Base-by-base conservation (phyloP, 441 rosid genomes). In the Gossypium laxum region DNA sequence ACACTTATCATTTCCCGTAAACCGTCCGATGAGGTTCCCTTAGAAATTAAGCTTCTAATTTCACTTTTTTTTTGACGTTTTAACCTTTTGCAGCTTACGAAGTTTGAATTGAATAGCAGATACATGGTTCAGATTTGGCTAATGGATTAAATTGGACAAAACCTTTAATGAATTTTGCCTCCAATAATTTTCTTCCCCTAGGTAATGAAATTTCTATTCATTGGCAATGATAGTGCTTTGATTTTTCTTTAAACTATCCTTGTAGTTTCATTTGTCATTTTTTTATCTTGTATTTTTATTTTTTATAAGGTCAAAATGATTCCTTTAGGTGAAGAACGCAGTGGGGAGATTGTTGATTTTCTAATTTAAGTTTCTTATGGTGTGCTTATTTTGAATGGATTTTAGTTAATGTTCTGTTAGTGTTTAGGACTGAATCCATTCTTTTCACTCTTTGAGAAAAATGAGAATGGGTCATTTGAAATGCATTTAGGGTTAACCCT, bases 181-280 rank as follows among this genome's bases (percentile, higher is more conserved):
- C 82, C 2, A 51, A 80, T 68, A 93, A 93, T 82, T 93, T 92
- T 76, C 91, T 93, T 76, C 97, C 98, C 0, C 69, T 93, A 48
- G 94, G 97, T 92, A 78, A 74, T 28, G 4, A 61, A 14, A 14
- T 12, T 17, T 17, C 50, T 22, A 5, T 45, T 61, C 22, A 14
- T 21, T 6, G 64, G 19, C 26, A 38, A 19, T 56, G 32, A 1
- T 1, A 8, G 52, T 34, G 72, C 12, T 38, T 54, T 3, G 4
- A 12, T 22, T 54, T 22, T 21, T 11, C 32, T 69, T 43, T 24
- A 28, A 41, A 11, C 1, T 12, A 26, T 26, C 30, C 30, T 26
- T 26, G 30, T 26, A 26, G 30, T 26, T 26, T 26, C 30, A 26
- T 26, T 26, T 26, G 30, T 26, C 30, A 3, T 18, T 24, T 26